Evolutionary conservation across 83 land plant genomes (phyloP), one percentile per base, ranked within the genome.

Genomic region (Thuja plicata): DNA sequence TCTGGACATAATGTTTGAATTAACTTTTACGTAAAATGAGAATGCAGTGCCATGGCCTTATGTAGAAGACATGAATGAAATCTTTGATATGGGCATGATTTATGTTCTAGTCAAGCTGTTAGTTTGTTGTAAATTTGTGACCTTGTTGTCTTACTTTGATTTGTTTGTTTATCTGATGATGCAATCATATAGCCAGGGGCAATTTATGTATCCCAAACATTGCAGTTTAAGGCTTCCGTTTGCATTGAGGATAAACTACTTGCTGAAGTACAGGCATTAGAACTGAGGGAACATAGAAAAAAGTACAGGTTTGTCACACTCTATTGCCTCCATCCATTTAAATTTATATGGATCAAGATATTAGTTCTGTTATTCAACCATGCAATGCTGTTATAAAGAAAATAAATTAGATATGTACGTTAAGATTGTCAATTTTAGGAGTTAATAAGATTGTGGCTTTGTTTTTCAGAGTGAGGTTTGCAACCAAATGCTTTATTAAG

Each of bases 191-290:
- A 96, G 97, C 97, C 93, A 43, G 96, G 98, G 90, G 94, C 97
- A 21, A 91, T 95, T 9, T 96, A 96, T 90, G 94, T 91, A 45
- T 92, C 96, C 5, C 97, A 96, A 88, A 95, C 90, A 55, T 88
- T 96, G 86, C 88, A 92, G 66, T 96, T 95, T 87, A 96, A 87
- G 87, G 89, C 89, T 71, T 97, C 98, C 1, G 93, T 95, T 11
- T 92, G 90, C 71, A 84, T 92, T 50, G 95, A 90, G 41, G 94
- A 97, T 3, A 90, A 90, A 86, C 84, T 95, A 41, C 57, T 88
- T 85, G 94, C 96, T 52, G 92, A 94, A 90, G 93, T 96, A 52
- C 88, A 94, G 88, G 91, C 95, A 55, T 85, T 85, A 38, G 87
- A 89, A 78, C 40, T 94, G 32, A 91, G 88, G 84, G 90, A 93